These are phyloP conservation scores for Lathyrus tuberosus DNA, from an alignment of 306 rosid species.

Conservation along the genomic window DNA sequence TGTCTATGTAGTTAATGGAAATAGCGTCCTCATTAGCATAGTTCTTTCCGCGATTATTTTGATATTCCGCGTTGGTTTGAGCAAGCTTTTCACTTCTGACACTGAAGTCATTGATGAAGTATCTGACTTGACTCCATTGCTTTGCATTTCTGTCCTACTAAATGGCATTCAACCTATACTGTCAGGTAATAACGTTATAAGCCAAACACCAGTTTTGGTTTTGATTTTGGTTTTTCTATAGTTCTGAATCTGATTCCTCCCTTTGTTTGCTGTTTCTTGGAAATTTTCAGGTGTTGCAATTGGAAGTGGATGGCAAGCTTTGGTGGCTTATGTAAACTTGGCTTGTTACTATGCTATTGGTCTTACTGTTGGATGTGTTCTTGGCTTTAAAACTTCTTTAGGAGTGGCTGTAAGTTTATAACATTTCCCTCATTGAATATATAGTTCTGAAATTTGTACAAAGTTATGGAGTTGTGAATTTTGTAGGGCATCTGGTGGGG, in stretches of 20 bases:
- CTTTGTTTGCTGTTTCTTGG: not conserved
- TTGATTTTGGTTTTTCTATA: not conserved
- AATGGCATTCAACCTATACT: constrained; percentile 61
- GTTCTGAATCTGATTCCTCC: not conserved
- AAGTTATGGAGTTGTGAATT: not conserved
- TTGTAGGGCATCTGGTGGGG: constrained; percentile 82
- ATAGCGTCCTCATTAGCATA: constrained; percentile 62
- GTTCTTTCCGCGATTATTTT: constrained; percentile 50
- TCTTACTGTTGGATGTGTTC: constrained; percentile 69
- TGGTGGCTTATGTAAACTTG: constrained; percentile 76
- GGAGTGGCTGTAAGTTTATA: constrained; percentile 61
- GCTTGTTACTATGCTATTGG: constrained; percentile 62
- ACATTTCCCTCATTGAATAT: not conserved
- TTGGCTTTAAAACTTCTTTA: constrained; percentile 63
- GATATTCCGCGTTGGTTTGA: constrained; percentile 51
- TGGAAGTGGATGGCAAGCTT: constrained; percentile 85
- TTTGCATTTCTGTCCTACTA: constrained; percentile 68
- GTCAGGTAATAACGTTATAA: constrained; percentile 34
- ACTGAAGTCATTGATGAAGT: constrained; percentile 59
- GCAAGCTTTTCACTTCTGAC: constrained; percentile 67
- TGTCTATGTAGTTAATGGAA: constrained; percentile 64
- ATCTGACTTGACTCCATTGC: constrained; percentile 59
- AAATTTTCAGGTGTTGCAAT: constrained; percentile 66
- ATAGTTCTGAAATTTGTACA: not conserved
- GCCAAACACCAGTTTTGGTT: not conserved